Evolutionary conservation across 805 yeast species (phyloP).

Genomic region (Kodamaea kakaduensis): DNA sequence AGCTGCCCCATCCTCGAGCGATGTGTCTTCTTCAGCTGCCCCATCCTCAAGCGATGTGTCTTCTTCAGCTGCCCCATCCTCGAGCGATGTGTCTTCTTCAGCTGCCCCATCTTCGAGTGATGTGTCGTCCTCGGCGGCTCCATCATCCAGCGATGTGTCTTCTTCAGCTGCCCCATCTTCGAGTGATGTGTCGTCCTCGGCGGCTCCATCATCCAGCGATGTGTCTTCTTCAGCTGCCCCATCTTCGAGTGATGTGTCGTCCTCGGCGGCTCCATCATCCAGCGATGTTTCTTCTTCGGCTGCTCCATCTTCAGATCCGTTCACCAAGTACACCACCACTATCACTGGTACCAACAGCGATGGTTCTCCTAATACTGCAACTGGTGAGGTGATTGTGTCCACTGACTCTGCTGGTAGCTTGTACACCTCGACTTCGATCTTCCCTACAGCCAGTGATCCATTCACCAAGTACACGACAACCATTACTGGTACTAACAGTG

Average conservation of each 20-base stretch:
- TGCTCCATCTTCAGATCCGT: neutral
- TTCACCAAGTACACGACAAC: conserved; percentile 17
- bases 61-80: neutral
- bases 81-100: neutral
- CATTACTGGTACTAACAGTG: conserved; percentile 12
- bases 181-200: neutral
- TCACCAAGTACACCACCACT: conserved; percentile 8
- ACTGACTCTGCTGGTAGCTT: conserved; percentile 16
- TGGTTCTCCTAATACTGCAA: conserved; percentile 13
- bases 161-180: neutral
- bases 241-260: neutral
- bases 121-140: neutral
- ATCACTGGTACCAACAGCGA: conserved; percentile 7
- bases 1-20: neutral
- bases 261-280: conserved; percentile 1
- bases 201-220: neutral
- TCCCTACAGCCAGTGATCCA: conserved; percentile 1
- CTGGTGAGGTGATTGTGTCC: conserved; percentile 6
- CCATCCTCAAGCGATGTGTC: neutral
- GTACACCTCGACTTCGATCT: conserved; percentile 14
- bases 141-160: neutral
- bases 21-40: neutral
- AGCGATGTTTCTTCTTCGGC: neutral
- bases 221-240: neutral
- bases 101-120: neutral